Percentiles rank a stretch among this genome's conserved stretches.
Conservation (phyloP, 1,284 basidiomycete genomes). For the Mycena citricolor region DNA sequence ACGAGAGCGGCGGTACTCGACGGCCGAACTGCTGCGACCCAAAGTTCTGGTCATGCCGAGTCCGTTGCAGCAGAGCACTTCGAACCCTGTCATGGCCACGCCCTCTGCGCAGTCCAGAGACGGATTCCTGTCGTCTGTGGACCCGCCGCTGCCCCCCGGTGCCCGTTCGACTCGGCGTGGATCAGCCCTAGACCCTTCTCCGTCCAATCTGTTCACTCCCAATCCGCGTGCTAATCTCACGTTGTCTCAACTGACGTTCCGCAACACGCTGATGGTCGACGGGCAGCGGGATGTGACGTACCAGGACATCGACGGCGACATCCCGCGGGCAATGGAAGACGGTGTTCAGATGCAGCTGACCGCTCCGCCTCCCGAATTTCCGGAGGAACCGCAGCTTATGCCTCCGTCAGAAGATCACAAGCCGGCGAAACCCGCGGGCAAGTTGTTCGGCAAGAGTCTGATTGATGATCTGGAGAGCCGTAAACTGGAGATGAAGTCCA, state of each 20-base stretch:
- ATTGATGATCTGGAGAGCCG: slow-evolving; percentile 78
- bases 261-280: slow-evolving; percentile 67
- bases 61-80: slow-evolving; percentile 62
- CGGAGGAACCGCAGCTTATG: slow-evolving; percentile 37
- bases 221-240: slow-evolving; percentile 73
- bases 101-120: slow-evolving; percentile 42
- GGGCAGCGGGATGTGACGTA: slow-evolving; percentile 64
- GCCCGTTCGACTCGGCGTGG: slow-evolving; percentile 54
- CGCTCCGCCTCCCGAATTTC: slow-evolving; percentile 41
- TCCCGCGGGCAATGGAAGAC: slow-evolving; percentile 69
- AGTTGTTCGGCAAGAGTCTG: slow-evolving; percentile 74
- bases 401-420: slow-evolving; percentile 43
- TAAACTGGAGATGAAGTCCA: slow-evolving; percentile 72
- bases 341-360: slow-evolving; percentile 63
- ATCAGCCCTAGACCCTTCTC: slow-evolving; percentile 33
- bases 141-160: slow-evolving; percentile 69
- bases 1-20: slow-evolving; percentile 62
- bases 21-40: slow-evolving; percentile 75
- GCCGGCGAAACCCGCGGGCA: slow-evolving; percentile 62
- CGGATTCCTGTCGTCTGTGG: slow-evolving; percentile 62
- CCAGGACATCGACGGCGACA: slow-evolving; percentile 52
- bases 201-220: slow-evolving; percentile 71
- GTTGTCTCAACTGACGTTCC: slow-evolving; percentile 77
- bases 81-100: slow-evolving; percentile 32
- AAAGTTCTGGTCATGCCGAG: slow-evolving; percentile 86